Conservation (phyloP, 1,284 basidiomycete species). For the Chalciporus piperatoides region DNA sequence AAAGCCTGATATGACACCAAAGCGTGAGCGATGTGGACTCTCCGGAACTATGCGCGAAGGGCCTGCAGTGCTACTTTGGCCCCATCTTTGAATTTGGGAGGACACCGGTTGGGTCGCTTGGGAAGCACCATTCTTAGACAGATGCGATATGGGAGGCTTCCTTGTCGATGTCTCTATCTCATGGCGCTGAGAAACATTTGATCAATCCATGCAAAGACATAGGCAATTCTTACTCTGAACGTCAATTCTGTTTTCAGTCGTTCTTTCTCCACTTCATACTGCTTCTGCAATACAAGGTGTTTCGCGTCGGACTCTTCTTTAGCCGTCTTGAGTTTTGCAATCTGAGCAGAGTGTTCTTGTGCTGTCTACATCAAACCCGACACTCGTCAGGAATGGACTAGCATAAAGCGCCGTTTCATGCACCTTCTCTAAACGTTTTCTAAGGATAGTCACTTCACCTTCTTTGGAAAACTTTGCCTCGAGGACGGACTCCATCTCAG, state of each 20-base stretch:
- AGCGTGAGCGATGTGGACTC: constrained; percentile 38
- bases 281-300: constrained; percentile 51
- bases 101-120: constrained; percentile 39
- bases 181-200: constrained; percentile 50
- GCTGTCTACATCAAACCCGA: constrained; percentile 40
- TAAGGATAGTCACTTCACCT: constrained; percentile 31
- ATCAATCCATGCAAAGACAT: constrained; percentile 11
- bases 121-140: constrained; percentile 40
- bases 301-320: constrained; percentile 58
- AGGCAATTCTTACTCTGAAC: constrained; percentile 53
- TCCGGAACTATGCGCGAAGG: constrained; percentile 32
- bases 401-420: not conserved
- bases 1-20: constrained; percentile 26
- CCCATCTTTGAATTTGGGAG: constrained; percentile 41
- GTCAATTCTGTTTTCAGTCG: constrained; percentile 62
- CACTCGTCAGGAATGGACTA: not conserved
- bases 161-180: constrained; percentile 59
- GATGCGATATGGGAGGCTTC: constrained; percentile 44
- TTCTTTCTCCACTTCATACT: constrained; percentile 65
- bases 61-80: constrained; percentile 23
- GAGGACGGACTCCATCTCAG: constrained; percentile 17
- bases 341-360: constrained; percentile 55
- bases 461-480: constrained; percentile 32
- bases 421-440: constrained; percentile 35
- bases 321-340: constrained; percentile 53